A percentile compares a stretch with the other conserved stretches of the same genome.
Conservation (phyloP, 352 stramenopile genomes). For the Pythium aquatile region DNA sequence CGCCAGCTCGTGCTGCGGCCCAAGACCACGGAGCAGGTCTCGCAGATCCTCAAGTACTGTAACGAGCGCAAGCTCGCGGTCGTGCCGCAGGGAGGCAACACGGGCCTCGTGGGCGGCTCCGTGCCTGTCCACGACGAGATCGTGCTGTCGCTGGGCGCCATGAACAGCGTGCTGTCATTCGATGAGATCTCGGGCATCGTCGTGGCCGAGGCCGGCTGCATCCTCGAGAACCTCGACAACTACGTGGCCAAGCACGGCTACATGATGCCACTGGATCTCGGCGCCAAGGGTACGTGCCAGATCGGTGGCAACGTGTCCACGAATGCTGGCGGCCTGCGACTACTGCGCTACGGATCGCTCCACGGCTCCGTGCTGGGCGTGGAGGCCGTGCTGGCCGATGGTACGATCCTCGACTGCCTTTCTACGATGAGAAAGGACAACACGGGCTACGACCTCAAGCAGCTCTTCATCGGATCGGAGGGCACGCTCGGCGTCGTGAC, state of each 20-base stretch:
- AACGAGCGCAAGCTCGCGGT: conserved; percentile 86
- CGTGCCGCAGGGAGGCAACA: conserved; percentile 97
- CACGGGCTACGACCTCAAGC: conserved; percentile 96
- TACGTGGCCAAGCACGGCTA: conserved; percentile 82
- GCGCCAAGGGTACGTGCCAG: conserved; percentile 96
- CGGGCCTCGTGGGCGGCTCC: conserved; percentile 92
- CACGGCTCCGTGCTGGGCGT: conserved; percentile 94
- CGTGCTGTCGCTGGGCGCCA: conserved; percentile 88
- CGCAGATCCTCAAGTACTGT: conserved; percentile 92
- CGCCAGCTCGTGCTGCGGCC: conserved; percentile 86
- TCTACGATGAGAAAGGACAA: conserved; percentile 97
- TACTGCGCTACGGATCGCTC: conserved; percentile 94
- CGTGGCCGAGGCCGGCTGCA: conserved; percentile 89
- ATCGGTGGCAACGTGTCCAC: conserved; percentile 97
- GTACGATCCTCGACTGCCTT: conserved; percentile 89
- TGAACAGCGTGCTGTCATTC: conserved; percentile 93
- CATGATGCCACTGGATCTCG: conserved; percentile 96
- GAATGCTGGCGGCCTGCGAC: conserved; percentile 94
- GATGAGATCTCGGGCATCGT: conserved; percentile 86
- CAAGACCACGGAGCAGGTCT: conserved; percentile 86
- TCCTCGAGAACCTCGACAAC: conserved; percentile 93
- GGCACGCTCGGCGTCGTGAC: conserved; percentile 96
- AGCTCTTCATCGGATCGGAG: conserved; percentile 97
- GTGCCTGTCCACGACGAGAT: conserved; percentile 90
- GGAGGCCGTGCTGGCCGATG: conserved; percentile 93